Base-by-base conservation (phyloP, 225 moss, liverwort and hornwort species). In the Straminergon stramineum region DNA sequence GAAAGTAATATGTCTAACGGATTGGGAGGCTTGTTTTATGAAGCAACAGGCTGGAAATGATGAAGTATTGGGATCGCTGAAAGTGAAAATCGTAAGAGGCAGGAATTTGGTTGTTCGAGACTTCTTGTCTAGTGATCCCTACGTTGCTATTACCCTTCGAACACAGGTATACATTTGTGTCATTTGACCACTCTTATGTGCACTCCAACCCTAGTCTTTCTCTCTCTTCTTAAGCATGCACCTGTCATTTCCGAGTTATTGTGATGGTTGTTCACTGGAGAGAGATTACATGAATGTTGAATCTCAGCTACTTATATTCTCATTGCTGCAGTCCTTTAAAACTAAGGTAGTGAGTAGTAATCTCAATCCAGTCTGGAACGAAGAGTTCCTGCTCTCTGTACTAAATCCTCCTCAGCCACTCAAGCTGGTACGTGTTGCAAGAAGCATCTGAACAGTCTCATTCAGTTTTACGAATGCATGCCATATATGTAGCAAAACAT, bases 291-390 rank as follows among this genome's bases (percentile, higher is more conserved):
- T 64, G 64, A 41, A 83, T 48, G 79, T 87, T 87, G 52, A 81
- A 41, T 85, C 83, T 90, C 83, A 86, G 52, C 22, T 45, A 67
- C 66, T 77, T 69, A 18, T 76, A 35, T 87, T 84, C 52, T 58
- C 35, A 17, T 63, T 57, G 43, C 58, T 92, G 89, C 92, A 97
- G 96, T 92, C 84, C 66, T 63, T 90, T 82, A 99, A 94, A 92
- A 96, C 97, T 35, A 90, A 89, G 64, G 96, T 99, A 82, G 93
- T 99, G 48, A 99, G 94, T 81, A 95, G 95, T 88, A 97, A 96
- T 88, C 92, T 97, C 73, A 97, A 99, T 84, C 99, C 97, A 55
- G 95, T 97, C 73, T 99, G 96, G 96, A 89, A 99, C 85, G 95
- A 99, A 88, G 99, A 99, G 93, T 95, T 96, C 77, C 94, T 97